Percentiles rank a stretch among this genome's conserved stretches.
These are phyloP conservation scores for Huiozyma naganishii DNA, from an alignment of 805 yeast species.

Conservation along the genomic window DNA sequence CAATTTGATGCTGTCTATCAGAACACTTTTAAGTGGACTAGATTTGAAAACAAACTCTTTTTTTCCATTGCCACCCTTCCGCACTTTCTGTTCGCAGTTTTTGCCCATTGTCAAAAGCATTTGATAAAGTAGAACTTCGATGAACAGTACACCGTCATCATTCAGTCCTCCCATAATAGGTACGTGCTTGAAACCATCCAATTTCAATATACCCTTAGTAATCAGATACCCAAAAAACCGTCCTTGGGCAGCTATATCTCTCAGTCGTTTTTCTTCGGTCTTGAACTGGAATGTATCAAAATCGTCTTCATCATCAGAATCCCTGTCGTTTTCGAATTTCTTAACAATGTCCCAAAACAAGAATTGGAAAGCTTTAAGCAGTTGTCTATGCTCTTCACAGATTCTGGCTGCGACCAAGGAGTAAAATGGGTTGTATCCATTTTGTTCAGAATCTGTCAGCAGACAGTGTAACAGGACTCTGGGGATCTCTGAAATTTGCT, in stretches of 20 bases:
- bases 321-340: slow-evolving; percentile 51
- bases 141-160: slow-evolving; percentile 50
- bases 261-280: slow-evolving; percentile 46
- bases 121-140: slow-evolving; percentile 64
- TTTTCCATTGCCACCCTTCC: slow-evolving; percentile 16
- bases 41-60: slow-evolving; percentile 22
- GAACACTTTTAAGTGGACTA: slow-evolving; percentile 17
- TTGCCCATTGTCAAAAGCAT: slow-evolving; percentile 56
- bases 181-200: slow-evolving; percentile 62
- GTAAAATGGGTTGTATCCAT: slow-evolving; percentile 82
- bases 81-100: slow-evolving; percentile 38
- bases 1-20: slow-evolving; percentile 13
- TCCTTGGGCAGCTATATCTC: slow-evolving; percentile 61
- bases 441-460: slow-evolving; percentile 45
- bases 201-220: slow-evolving; percentile 60
- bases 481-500: slow-evolving; percentile 83
- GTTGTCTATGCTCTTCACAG: slow-evolving; percentile 54
- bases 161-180: slow-evolving; percentile 60
- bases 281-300: slow-evolving; percentile 18
- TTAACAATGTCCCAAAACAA: slow-evolving; percentile 77
- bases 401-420: slow-evolving; percentile 67
- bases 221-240: slow-evolving; percentile 69
- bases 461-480: slow-evolving; percentile 79
- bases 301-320: slow-evolving; percentile 24
- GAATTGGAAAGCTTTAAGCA: slow-evolving; percentile 80